A percentile compares a stretch with the other conserved stretches of the same genome.
These are phyloP conservation scores for Gardenia jasminoides DNA, from an alignment of 257 asterid species.

Conservation along the genomic window DNA sequence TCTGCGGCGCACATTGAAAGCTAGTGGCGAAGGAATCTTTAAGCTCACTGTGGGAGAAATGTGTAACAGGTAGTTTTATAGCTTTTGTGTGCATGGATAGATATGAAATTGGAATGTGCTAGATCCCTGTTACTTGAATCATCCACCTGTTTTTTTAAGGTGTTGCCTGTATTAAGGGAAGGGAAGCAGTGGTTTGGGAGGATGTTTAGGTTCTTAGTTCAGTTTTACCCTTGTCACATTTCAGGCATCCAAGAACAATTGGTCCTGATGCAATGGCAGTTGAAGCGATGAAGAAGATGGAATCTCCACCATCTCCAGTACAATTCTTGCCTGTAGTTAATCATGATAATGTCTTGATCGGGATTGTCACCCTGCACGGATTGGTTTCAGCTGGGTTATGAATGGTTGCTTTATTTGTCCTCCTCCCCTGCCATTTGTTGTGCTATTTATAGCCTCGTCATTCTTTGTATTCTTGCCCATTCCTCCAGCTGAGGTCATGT, in stretches of 20 bases:
- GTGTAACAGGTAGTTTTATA: constrained; percentile 66
- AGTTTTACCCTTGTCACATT: constrained; percentile 9
- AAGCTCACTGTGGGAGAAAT: constrained; percentile 90
- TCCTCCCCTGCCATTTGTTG: background rate
- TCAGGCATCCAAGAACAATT: constrained; percentile 86
- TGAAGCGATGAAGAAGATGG: constrained; percentile 96
- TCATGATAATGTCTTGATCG: constrained; percentile 63
- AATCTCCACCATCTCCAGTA: constrained; percentile 92
- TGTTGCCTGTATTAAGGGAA: background rate
- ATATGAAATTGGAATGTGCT: background rate
- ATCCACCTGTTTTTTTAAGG: background rate
- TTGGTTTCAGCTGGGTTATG: constrained; percentile 48
- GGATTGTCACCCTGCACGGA: constrained; percentile 83
- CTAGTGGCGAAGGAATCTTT: constrained; percentile 86
- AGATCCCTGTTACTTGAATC: background rate
- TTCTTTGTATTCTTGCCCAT: constrained; percentile 41
- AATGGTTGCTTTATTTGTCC: background rate
- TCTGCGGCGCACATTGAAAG: constrained; percentile 79
- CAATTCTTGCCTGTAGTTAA: constrained; percentile 84
- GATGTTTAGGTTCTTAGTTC: background rate
- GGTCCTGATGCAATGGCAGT: constrained; percentile 85
- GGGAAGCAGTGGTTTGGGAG: background rate
- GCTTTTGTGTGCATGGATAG: background rate
- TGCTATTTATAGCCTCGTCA: background rate
- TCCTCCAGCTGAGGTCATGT: background rate